A percentile compares a stretch with the other conserved stretches of the same genome.
Conservation (phyloP, 805 yeast genomes). For the Barnettozyma botsteinii region DNA sequence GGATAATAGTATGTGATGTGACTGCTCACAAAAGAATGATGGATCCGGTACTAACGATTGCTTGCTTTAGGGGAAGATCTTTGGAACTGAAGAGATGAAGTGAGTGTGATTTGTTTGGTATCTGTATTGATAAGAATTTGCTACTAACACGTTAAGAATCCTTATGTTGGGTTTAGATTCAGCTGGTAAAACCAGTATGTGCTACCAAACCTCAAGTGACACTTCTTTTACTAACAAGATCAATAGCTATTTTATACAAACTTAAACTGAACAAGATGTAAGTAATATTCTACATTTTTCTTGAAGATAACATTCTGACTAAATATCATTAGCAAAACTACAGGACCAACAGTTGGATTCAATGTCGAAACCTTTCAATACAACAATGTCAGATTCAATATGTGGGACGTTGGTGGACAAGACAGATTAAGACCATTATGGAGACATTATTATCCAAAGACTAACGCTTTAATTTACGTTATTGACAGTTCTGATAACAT, state of each 20-base stretch:
- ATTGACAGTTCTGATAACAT: conserved; percentile 74
- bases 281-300: no score
- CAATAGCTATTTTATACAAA: conserved; percentile 63
- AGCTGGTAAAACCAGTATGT: conserved; percentile 72
- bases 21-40: background rate
- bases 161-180: conserved; percentile 90
- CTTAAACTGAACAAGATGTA: conserved; percentile 65
- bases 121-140: background rate
- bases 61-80: conserved; percentile 32
- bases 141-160: conserved; percentile 36
- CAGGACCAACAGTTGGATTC: conserved; percentile 93
- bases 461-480: conserved; percentile 87
- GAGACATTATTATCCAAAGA: conserved; percentile 94
- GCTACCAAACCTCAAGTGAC: no score
- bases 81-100: conserved; percentile 49
- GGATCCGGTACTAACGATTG: conserved; percentile 1
- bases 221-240: conserved; percentile 1
- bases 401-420: conserved; percentile 97
- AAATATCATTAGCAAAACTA: conserved; percentile 43
- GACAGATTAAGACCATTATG: conserved; percentile 86
- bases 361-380: conserved; percentile 84
- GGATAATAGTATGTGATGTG: conserved; percentile 24
- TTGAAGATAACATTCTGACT: background rate
- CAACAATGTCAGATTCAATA: conserved; percentile 76
- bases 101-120: conserved; percentile 7